Evolutionary conservation across 768 basidiomycete species (phyloP).

Genomic region (Kwoniella shandongensis): DNA sequence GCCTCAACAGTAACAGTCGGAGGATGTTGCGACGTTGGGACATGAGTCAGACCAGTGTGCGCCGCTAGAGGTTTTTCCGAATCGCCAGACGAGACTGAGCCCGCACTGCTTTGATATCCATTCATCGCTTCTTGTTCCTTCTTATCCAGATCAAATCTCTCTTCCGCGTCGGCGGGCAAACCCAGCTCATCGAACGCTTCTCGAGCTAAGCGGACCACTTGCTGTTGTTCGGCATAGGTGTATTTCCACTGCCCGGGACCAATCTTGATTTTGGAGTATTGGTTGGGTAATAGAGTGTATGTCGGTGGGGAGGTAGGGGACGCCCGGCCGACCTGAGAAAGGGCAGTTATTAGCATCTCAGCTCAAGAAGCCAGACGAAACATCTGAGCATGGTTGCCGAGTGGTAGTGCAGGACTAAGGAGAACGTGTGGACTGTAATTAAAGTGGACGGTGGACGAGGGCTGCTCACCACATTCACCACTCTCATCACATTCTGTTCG

Average conservation of each 20-base stretch:
- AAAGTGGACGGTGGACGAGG: not conserved
- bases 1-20: not conserved
- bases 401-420: not conserved
- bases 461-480: constrained; percentile 42
- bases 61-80: not conserved
- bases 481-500: constrained; percentile 42
- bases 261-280: constrained; percentile 48
- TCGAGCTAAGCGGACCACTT: constrained; percentile 27
- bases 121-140: constrained; percentile 25
- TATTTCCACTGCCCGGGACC: constrained; percentile 34
- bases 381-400: not conserved
- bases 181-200: constrained; percentile 45
- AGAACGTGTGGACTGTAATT: not conserved
- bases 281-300: constrained; percentile 35
- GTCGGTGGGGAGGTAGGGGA: constrained; percentile 16
- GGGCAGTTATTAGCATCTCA: constrained; percentile 4
- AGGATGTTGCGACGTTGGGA: constrained; percentile 5
- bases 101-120: constrained; percentile 16
- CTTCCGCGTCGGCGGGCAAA: constrained; percentile 32
- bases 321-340: constrained; percentile 32
- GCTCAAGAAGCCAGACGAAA: no score
- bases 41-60: not conserved
- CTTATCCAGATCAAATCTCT: constrained; percentile 34
- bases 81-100: constrained; percentile 1
- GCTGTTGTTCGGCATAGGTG: constrained; percentile 31